Evolutionary conservation across 768 basidiomycete species (phyloP).

Genomic region (Kwoniella dendrophila): DNA sequence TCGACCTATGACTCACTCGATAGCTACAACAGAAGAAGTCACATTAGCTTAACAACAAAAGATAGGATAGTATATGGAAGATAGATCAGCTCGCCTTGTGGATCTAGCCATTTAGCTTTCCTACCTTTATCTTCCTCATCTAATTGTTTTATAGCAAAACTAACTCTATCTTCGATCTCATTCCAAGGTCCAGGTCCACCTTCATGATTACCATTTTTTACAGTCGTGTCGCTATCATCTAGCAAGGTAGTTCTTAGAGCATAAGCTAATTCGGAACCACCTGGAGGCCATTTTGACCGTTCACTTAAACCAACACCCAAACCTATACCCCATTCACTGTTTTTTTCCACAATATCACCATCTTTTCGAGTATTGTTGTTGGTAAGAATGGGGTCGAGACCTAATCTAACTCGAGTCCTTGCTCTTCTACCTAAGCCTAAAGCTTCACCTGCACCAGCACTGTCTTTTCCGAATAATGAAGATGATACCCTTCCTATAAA

Average conservation of each 20-base stretch:
- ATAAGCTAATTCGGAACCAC: conserved; percentile 80
- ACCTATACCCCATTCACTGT: conserved; percentile 63
- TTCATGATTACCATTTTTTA: conserved; percentile 10
- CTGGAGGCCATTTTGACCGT: conserved; percentile 80
- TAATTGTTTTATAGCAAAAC: conserved; percentile 79
- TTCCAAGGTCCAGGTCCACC: conserved; percentile 38
- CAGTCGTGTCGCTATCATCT: conserved; percentile 65
- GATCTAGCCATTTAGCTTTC: conserved; percentile 77
- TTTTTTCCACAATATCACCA: conserved; percentile 61
- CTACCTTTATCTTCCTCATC: conserved; percentile 60
- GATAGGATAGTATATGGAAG: neutral
- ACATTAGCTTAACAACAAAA: neutral
- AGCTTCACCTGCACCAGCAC: conserved; percentile 56
- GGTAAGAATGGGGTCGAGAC: conserved; percentile 25
- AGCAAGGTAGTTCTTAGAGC: conserved; percentile 80
- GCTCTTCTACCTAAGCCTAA: conserved; percentile 46
- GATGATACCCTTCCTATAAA: conserved; percentile 71
- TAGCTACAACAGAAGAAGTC: conserved; percentile 36
- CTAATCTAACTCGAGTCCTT: conserved; percentile 48
- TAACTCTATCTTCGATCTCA: conserved; percentile 60
- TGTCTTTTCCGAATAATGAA: conserved; percentile 75
- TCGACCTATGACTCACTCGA: conserved; percentile 53
- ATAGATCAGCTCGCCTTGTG: conserved; percentile 65
- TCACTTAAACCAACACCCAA: conserved; percentile 73
- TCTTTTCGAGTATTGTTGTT: conserved; percentile 56